phyloP scores from a whole-genome alignment of 169 alveolate genomes.

The Eimeria acervulina region DNA sequence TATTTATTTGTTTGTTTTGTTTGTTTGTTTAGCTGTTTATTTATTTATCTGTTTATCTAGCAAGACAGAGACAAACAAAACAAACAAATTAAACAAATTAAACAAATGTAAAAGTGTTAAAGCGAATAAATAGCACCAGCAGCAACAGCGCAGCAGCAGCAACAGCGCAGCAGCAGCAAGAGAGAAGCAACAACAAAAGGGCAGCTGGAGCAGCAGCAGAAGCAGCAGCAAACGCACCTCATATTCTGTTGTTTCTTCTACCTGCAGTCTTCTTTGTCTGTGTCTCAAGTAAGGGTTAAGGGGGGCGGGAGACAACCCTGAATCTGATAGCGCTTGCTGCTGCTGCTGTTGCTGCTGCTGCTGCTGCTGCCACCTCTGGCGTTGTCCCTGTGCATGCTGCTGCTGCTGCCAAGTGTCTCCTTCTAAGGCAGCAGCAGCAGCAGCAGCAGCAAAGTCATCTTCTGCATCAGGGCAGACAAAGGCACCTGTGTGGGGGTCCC shows the following conservation, averaged over 20 bases:
- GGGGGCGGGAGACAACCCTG: neutral
- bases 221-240: neutral
- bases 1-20: no score
- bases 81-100: no score
- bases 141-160: neutral
- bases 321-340: neutral
- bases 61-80: no score
- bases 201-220: slow-evolving; percentile 3
- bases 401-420: neutral
- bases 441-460: neutral
- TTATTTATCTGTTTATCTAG: no score
- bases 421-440: neutral
- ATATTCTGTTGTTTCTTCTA: neutral
- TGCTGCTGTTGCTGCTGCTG: slow-evolving; percentile 21
- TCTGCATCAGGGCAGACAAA: slow-evolving; percentile 38
- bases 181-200: neutral
- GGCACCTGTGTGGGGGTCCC: slow-evolving; percentile 42
- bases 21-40: no score
- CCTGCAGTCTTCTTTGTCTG: neutral
- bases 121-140: no score
- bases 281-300: neutral
- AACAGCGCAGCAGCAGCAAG: no score
- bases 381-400: neutral
- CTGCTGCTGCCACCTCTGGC: no score
- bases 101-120: no score